Base-by-base conservation (phyloP, 2,329 filamentous ascomycete species). In the Diatrype stigma region DNA sequence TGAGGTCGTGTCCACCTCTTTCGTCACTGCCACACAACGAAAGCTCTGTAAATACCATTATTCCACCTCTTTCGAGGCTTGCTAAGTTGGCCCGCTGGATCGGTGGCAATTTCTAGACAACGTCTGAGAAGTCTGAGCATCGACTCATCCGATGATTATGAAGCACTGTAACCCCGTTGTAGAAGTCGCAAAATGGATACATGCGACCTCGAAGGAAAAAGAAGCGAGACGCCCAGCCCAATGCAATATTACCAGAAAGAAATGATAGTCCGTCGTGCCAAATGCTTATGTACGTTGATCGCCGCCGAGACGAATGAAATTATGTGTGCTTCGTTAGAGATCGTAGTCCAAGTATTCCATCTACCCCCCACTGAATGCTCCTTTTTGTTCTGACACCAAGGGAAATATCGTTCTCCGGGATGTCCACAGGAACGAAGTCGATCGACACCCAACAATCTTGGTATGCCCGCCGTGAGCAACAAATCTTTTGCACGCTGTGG, bases 181-280 rank as follows among this genome's bases (percentile, higher is more conserved):
- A 50, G 48, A 51, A 52, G 48, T 56, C 51, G 57, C 57, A 57
- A 38, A 57, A 60, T 46, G 60, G 51, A 56, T 61, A 59, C 62
- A 61, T 64, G 61, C 65, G 62, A 56, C 53, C 63, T 61, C 53
- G 53, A 55, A 54, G 21, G 40, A 57, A 52, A 57, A 61, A 60
- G 56, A 59, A 50, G 50, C 59, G 51, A 60, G 50, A 57, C 54
- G 66, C 65, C 62, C 64, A 63, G 67, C 69, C 69, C 70, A 70
- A 76, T 76, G 74, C 73, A 72, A 69, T 73, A 73, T 73, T 73
- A 73, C 70, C 70, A 74, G 68, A 73, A 69, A 70, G 64, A 28
- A 56, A 63, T 64, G 61, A 64, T 65, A 58, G 57, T 60, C 58
- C 54, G 49, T 56, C 58, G 55, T 63, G 59, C 59, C 64, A 59